Conservation (phyloP, 345 rosid genomes). For the Salix koriyanagi region DNA sequence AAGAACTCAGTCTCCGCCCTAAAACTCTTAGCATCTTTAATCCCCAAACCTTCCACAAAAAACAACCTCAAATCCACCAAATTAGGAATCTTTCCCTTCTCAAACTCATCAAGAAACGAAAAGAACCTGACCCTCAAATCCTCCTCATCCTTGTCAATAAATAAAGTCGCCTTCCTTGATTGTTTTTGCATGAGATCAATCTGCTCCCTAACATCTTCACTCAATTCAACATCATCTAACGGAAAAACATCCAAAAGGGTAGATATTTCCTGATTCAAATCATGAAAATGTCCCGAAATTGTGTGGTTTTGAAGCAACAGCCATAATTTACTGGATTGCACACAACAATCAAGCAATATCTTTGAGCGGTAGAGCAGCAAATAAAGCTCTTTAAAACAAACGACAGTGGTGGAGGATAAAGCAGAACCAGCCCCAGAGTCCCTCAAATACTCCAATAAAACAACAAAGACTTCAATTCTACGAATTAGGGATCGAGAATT, state of each 20-base stretch:
- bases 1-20: slow-evolving; percentile 73
- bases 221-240: slow-evolving; percentile 42
- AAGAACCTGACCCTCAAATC: slow-evolving; percentile 46
- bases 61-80: slow-evolving; percentile 37
- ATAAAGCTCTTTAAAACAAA: slow-evolving; percentile 87
- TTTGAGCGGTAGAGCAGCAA: slow-evolving; percentile 81
- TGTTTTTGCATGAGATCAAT: slow-evolving; percentile 65
- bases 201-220: slow-evolving; percentile 80
- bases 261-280: slow-evolving; percentile 74
- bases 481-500: slow-evolving; percentile 76
- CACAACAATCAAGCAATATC: slow-evolving; percentile 73
- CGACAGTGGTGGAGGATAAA: slow-evolving; percentile 44
- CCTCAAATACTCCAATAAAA: slow-evolving; percentile 54
- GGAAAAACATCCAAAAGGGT: slow-evolving; percentile 94
- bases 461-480: slow-evolving; percentile 61
- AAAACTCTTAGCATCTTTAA: slow-evolving; percentile 55
- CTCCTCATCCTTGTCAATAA: slow-evolving; percentile 69
- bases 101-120: slow-evolving; percentile 63
- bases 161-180: slow-evolving; percentile 48
- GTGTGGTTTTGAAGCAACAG: slow-evolving; percentile 72
- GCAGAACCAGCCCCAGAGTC: slow-evolving; percentile 41
- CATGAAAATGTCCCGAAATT: slow-evolving; percentile 91
- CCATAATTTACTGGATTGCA: slow-evolving; percentile 86
- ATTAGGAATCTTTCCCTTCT: slow-evolving; percentile 54
- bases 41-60: slow-evolving; percentile 56